Evolutionary conservation across 2,329 filamentous ascomycete species (phyloP).

Genomic region (Helotiales sp.): DNA sequence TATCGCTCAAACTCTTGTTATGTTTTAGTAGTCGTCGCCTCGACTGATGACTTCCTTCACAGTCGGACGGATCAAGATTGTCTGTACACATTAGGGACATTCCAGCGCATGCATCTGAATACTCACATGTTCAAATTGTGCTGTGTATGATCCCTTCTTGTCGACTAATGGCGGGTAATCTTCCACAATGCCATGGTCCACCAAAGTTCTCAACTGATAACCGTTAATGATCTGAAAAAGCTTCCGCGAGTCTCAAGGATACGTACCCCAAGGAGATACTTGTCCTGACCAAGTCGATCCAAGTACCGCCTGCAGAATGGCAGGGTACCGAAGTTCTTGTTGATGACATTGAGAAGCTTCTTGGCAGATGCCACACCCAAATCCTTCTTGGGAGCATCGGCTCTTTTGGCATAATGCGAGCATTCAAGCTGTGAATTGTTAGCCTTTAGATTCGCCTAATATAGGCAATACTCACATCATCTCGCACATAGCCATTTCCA

Average conservation of each 20-base stretch:
- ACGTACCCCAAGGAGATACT: constrained; percentile 84
- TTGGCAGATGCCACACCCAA: constrained; percentile 81
- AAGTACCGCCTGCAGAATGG: constrained; percentile 90
- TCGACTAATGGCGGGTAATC: constrained; percentile 87
- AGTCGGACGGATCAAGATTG: constrained; percentile 73
- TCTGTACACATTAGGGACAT: constrained; percentile 47
- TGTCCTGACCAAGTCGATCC: constrained; percentile 90
- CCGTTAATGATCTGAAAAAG: constrained; percentile 30
- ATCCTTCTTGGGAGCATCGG: constrained; percentile 73
- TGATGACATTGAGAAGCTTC: constrained; percentile 82
- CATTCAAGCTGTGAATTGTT: constrained; percentile 62
- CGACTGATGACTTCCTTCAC: constrained; percentile 88
- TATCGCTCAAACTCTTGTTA: neutral
- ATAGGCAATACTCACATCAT: constrained; percentile 63
- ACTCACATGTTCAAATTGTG: constrained; percentile 86
- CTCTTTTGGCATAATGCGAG: constrained; percentile 80
- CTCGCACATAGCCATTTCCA: constrained; percentile 81
- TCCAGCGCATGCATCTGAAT: neutral
- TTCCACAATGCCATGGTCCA: constrained; percentile 81
- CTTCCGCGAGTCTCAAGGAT: neutral
- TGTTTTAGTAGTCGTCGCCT: constrained; percentile 73
- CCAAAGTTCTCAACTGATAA: constrained; percentile 76
- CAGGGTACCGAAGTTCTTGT: constrained; percentile 93
- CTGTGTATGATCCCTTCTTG: constrained; percentile 92
- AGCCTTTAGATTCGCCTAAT: neutral